A percentile compares a stretch with the other conserved stretches of the same genome.
phyloP scores from a whole-genome alignment of 202 grass and related monocot genomes.

The Schoenoplectus tabernaemontani region DNA sequence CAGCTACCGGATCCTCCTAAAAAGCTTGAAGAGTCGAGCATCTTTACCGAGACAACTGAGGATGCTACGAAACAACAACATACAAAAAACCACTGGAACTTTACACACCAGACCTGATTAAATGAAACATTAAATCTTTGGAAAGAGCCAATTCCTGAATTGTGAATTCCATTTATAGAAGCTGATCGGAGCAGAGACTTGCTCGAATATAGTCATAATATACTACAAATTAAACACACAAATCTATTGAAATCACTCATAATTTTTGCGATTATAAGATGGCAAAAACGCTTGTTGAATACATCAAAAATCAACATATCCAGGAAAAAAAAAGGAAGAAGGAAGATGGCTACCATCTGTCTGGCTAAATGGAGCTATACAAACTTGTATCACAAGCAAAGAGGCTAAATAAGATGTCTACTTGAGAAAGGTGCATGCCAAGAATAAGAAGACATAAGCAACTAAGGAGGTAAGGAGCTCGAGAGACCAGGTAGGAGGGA shows the following conservation, averaged over 20 bases:
- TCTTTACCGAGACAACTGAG: too few relatives aligned
- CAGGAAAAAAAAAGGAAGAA: background rate
- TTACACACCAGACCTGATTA: too few relatives aligned
- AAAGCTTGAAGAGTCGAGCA: too few relatives aligned
- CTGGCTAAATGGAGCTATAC: background rate
- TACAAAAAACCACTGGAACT: too few relatives aligned
- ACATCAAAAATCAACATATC: background rate
- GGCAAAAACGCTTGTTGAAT: background rate
- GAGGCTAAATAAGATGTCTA: conserved; percentile 15
- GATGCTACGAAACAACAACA: too few relatives aligned
- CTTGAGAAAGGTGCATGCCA: conserved; percentile 78
- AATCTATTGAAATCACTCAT: background rate
- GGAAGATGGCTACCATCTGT: background rate
- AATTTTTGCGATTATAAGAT: background rate
- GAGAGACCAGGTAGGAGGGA: conserved; percentile 87
- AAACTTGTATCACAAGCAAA: background rate
- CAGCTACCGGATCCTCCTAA: too few relatives aligned
- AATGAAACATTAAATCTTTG: too few relatives aligned
- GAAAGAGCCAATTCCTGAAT: background rate
- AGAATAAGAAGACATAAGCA: conserved; percentile 80
- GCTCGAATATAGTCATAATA: background rate
- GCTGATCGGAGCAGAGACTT: background rate
- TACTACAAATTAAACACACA: background rate
- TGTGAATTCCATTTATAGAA: background rate
- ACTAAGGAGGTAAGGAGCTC: conserved; percentile 85